phyloP scores from a whole-genome alignment of 176 grass and related monocot species.

The Avena insularis region DNA sequence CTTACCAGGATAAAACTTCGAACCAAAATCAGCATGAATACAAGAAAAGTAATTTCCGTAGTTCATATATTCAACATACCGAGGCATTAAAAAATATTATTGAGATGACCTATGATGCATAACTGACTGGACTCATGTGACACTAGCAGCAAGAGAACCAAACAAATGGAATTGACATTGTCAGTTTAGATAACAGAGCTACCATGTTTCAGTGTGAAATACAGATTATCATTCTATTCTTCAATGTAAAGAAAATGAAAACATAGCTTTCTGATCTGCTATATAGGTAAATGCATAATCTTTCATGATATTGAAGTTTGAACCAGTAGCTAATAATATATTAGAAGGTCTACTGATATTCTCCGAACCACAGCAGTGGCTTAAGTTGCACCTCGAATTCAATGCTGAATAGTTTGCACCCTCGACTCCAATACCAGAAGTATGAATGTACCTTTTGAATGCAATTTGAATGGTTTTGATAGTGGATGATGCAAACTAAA shows the following conservation, averaged over 20 bases:
- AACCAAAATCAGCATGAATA: slow-evolving; percentile 15
- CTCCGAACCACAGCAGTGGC: neutral
- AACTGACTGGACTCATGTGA: neutral
- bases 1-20: slow-evolving; percentile 8
- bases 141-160: slow-evolving; percentile 33
- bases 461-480: neutral
- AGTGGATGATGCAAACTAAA: neutral
- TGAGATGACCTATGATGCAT: slow-evolving; percentile 21
- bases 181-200: slow-evolving; percentile 8
- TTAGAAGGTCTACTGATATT: neutral
- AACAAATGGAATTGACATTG: neutral
- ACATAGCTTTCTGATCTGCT: slow-evolving; percentile 25
- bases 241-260: neutral
- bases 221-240: neutral
- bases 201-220: neutral
- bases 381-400: neutral
- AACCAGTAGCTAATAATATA: neutral
- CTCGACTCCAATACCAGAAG: neutral
- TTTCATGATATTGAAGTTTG: neutral
- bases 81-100: neutral
- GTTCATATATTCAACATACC: neutral
- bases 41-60: neutral
- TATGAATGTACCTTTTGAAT: neutral
- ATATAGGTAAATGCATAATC: neutral
- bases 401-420: neutral